Conservation (phyloP, 1,139 yeast genomes). For the Scheffersomyces stambukii region DNA sequence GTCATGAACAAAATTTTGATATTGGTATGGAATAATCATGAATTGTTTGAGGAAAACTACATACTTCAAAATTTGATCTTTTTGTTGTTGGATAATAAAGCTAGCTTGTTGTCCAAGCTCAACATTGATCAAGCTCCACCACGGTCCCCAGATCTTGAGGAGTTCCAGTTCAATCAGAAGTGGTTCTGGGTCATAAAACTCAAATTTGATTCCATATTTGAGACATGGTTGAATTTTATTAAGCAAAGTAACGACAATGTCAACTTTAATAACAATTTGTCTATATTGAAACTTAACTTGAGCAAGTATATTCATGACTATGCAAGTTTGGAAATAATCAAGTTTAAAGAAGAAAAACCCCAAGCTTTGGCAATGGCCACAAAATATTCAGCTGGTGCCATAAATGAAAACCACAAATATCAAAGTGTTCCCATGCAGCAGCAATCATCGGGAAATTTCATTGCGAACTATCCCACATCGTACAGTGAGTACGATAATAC, state of each 20-base stretch:
- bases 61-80: slow-evolving; percentile 26
- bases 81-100: slow-evolving; percentile 16
- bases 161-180: slow-evolving; percentile 20
- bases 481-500: not conserved
- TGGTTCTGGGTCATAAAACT: slow-evolving; percentile 25
- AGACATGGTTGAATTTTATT: slow-evolving; percentile 21
- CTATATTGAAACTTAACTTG: slow-evolving; percentile 13
- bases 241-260: slow-evolving; percentile 5
- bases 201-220: slow-evolving; percentile 23
- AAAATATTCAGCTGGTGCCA: not conserved
- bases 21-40: slow-evolving; percentile 17
- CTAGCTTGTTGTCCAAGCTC: slow-evolving; percentile 7
- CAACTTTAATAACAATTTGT: slow-evolving; percentile 10
- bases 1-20: slow-evolving; percentile 30
- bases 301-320: slow-evolving; percentile 16
- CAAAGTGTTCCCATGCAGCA: not conserved
- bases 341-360: slow-evolving; percentile 9
- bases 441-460: slow-evolving; percentile 2
- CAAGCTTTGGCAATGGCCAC: too few relatives aligned
- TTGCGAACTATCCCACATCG: slow-evolving; percentile 2
- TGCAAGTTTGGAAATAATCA: slow-evolving; percentile 7
- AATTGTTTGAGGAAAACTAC: slow-evolving; percentile 19
- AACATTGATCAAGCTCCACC: too few relatives aligned
- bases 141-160: too few relatives aligned
- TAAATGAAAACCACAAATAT: not conserved